Base-by-base conservation (phyloP, 148 eudicot species). In the Rhododendron mucronatum region DNA sequence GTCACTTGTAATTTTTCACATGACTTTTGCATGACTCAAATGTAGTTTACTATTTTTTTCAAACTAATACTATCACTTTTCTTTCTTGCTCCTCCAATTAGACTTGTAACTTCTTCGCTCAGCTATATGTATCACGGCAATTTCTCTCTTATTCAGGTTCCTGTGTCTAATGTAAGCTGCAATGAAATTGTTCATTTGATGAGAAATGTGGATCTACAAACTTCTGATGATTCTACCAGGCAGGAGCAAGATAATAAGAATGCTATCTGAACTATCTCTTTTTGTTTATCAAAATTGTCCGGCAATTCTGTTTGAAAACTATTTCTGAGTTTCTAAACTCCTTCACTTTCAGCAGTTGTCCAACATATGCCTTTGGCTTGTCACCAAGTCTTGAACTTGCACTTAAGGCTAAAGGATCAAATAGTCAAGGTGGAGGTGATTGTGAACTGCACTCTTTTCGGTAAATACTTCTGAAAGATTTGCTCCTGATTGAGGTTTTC, bases 331-430 rank as follows among this genome's bases (percentile, higher is more conserved):
- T 77, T n/a, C 41, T 20, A 28, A 82, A 51, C 84, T 85, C 65
- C 83, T n/a, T 82, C 67, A 83, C 81, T 85, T 88, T 73, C 92
- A 91, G 94, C 88, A 82, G 86, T 86, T 93, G 78, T 86, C 92
- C 89, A 50, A 95, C 94, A 83, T 92, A 92, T 80, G 90, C 93
- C 74, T 94, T 92, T 88, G 92, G 94, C 55, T 87, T 89, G 82
- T 87, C 88, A 48, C 91, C 91, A 73, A 88, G 84, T 87, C 89
- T 81, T 41, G 94, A 93, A 86, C 86, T 85, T 89, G 90, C 88
- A 50, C 48, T 85, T 84, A 89, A 83, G 86, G 88, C 86, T 82
- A 87, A 84, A 73, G 85, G 50, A 82, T 84, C 88, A 63, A 81
- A 88, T 79, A 82, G 84, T 79, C 92, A 91, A 84, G 95, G 85